phyloP scores from a whole-genome alignment of 176 grass and related monocot genomes.

The Otatea glauca region DNA sequence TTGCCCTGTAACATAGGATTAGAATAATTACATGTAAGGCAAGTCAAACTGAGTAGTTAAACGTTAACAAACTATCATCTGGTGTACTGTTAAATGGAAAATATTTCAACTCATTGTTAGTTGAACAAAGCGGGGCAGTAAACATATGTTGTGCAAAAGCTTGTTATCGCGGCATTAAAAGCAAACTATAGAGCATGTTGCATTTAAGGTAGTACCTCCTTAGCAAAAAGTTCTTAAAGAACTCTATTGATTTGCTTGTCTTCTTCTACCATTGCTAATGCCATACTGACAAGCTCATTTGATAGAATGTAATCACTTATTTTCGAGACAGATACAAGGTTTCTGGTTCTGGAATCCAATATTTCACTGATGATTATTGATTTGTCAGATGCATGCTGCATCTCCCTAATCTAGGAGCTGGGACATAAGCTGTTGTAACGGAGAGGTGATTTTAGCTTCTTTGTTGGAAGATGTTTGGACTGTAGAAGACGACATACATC shows the following conservation, averaged over 20 bases:
- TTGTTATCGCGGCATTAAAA: background rate
- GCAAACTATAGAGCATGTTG: background rate
- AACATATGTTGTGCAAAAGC: background rate
- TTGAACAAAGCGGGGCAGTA: background rate
- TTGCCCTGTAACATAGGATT: conserved; percentile 67
- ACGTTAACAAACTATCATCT: background rate
- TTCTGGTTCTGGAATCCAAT: conserved; percentile 93
- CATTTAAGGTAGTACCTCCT: conserved; percentile 63
- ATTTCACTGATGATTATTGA: conserved; percentile 99
- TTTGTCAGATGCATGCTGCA: conserved; percentile 98
- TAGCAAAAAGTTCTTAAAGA: conserved; percentile 92
- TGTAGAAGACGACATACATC: too few species aligned
- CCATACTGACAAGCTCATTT: conserved; percentile 99
- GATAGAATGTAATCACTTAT: conserved; percentile 96
- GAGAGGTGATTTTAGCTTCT: conserved; percentile 75
- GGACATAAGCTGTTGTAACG: conserved; percentile 64
- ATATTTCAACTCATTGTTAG: background rate
- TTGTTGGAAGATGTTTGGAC: too few species aligned
- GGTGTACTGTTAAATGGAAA: background rate
- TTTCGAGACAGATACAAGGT: conserved; percentile 93
- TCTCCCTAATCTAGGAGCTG: conserved; percentile 90
- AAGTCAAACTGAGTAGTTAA: background rate
- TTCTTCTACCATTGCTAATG: conserved; percentile 97
- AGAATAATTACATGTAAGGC: background rate
- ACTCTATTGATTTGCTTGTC: conserved; percentile 99